phyloP scores from a whole-genome alignment of 768 basidiomycete species.

The Sutorius australiensis region DNA sequence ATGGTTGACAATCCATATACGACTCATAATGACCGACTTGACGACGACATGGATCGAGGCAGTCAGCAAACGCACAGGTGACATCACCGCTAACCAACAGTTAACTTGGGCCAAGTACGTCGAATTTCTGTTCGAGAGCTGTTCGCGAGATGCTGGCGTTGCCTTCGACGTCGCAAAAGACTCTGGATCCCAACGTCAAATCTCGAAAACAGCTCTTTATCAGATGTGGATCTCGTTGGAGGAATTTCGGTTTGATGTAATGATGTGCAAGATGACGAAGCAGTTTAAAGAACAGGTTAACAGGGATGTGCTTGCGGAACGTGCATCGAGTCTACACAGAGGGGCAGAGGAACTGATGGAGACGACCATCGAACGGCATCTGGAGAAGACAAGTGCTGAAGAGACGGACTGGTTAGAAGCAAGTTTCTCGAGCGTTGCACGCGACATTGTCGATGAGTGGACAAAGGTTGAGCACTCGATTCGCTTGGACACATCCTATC shows the following conservation, averaged over 20 bases:
- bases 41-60: conserved; percentile 40
- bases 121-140: conserved; percentile 44
- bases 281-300: conserved; percentile 14
- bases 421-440: conserved; percentile 39
- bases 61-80: conserved; percentile 18
- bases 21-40: conserved; percentile 47
- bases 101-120: conserved; percentile 46
- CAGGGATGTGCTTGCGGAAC: conserved; percentile 21
- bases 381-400: conserved; percentile 11
- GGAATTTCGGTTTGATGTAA: conserved; percentile 46
- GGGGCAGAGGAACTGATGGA: conserved; percentile 4
- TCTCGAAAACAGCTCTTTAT: conserved; percentile 42
- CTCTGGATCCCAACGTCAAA: conserved; percentile 52
- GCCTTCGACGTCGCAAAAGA: conserved; percentile 45
- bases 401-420: conserved; percentile 40
- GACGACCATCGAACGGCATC: conserved; percentile 5
- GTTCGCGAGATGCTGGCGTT: conserved; percentile 42
- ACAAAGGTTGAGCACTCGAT: conserved; percentile 37
- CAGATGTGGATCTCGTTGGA: conserved; percentile 46
- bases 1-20: conserved; percentile 50
- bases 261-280: conserved; percentile 27
- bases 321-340: conserved; percentile 13
- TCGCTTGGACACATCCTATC: conserved; percentile 43
- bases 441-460: conserved; percentile 47
- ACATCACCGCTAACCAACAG: conserved; percentile 25